phyloP scores from a whole-genome alignment of 2,329 filamentous ascomycete species.

The Leptographium flavum region DNA sequence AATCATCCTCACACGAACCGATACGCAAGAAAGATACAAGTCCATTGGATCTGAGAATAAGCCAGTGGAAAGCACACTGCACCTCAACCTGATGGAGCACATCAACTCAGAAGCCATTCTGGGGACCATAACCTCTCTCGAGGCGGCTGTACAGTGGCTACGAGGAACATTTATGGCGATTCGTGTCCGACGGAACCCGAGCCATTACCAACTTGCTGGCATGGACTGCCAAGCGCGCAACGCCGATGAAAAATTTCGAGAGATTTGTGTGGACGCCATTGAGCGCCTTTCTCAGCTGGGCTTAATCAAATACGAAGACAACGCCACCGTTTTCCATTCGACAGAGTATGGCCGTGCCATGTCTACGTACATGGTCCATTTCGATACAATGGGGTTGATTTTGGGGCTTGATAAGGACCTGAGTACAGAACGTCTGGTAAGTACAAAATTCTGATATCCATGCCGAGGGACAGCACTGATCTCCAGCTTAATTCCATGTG shows the following conservation, averaged over 20 bases:
- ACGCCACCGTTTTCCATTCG: conserved; percentile 34
- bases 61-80: conserved; percentile 61
- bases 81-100: conserved; percentile 68
- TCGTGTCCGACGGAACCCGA: conserved; percentile 55
- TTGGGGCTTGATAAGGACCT: conserved; percentile 46
- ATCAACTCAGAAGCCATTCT: conserved; percentile 73
- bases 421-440: conserved; percentile 53
- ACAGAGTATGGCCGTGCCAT: conserved; percentile 68
- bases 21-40: conserved; percentile 53
- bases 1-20: conserved; percentile 62
- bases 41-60: conserved; percentile 61
- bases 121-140: conserved; percentile 51
- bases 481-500: conserved; percentile 49
- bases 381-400: conserved; percentile 64
- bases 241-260: conserved; percentile 50
- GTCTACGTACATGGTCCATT: conserved; percentile 69
- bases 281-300: conserved; percentile 44
- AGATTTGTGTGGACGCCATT: conserved; percentile 58
- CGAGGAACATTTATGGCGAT: conserved; percentile 65
- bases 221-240: conserved; percentile 31
- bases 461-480: too few relatives aligned
- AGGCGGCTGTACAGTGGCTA: conserved; percentile 60
- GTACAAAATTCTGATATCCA: too few relatives aligned
- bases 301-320: conserved; percentile 28
- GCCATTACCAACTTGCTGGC: conserved; percentile 51